These are phyloP conservation scores for Claviceps sp. DNA, from an alignment of 2,329 filamentous ascomycete species.

Conservation along the genomic window DNA sequence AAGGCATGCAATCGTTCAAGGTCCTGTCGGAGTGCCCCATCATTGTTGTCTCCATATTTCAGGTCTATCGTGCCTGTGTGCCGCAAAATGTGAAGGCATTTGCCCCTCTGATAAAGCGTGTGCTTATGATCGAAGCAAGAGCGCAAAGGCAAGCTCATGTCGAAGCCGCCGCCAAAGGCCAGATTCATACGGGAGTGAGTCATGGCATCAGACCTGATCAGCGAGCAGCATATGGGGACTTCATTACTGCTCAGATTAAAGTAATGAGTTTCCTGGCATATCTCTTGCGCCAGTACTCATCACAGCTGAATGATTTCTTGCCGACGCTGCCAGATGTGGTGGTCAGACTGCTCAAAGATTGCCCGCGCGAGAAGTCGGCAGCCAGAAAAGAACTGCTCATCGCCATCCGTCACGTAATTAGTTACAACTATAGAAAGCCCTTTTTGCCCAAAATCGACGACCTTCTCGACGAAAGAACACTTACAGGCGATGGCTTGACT, in stretches of 20 bases:
- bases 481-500: slow-evolving; percentile 91
- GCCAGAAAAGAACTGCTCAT: slow-evolving; percentile 91
- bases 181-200: slow-evolving; percentile 85
- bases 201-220: slow-evolving; percentile 69
- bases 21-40: slow-evolving; percentile 96
- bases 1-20: slow-evolving; percentile 98
- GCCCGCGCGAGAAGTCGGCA: slow-evolving; percentile 83
- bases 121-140: slow-evolving; percentile 76
- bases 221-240: slow-evolving; percentile 85
- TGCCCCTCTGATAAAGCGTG: slow-evolving; percentile 84
- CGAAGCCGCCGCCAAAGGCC: slow-evolving; percentile 65
- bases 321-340: slow-evolving; percentile 77
- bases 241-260: slow-evolving; percentile 96
- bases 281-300: slow-evolving; percentile 73
- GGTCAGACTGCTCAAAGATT: slow-evolving; percentile 82
- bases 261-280: slow-evolving; percentile 98
- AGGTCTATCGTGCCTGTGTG: slow-evolving; percentile 73
- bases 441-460: slow-evolving; percentile 93
- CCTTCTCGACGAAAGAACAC: slow-evolving; percentile 78
- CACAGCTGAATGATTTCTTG: slow-evolving; percentile 78
- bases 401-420: slow-evolving; percentile 95
- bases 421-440: slow-evolving; percentile 94
- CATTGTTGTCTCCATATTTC: slow-evolving; percentile 96
- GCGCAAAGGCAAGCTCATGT: slow-evolving; percentile 86
- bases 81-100: slow-evolving; percentile 79